phyloP scores from a whole-genome alignment of 116 monocot species.

The Trichopus zeylanicus region DNA sequence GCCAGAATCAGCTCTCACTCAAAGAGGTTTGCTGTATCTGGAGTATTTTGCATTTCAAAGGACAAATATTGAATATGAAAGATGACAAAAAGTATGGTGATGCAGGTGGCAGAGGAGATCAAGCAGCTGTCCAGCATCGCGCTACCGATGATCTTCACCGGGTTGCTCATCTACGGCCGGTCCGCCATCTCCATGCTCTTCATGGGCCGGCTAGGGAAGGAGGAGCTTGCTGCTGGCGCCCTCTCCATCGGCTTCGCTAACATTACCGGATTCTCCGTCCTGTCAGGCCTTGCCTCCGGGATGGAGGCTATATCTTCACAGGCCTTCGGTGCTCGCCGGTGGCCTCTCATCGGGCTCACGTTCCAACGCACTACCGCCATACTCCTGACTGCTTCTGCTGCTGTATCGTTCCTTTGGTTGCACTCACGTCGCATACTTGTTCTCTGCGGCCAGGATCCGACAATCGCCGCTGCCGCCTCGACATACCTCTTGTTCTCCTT shows the following conservation, averaged over 20 bases:
- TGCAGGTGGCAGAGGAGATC: neutral
- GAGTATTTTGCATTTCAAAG: too few species aligned
- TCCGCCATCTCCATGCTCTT: slow-evolving; percentile 1
- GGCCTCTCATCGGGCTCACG: slow-evolving; percentile 16
- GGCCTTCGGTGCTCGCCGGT: slow-evolving; percentile 29
- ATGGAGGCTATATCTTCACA: slow-evolving; percentile 48
- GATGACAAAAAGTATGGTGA: too few species aligned
- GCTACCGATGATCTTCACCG: neutral
- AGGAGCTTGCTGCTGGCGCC: slow-evolving; percentile 27
- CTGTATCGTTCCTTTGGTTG: slow-evolving; percentile 23
- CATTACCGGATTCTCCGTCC: slow-evolving; percentile 49
- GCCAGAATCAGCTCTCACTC: too few species aligned
- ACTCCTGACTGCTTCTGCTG: slow-evolving; percentile 20
- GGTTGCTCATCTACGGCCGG: slow-evolving; percentile 1
- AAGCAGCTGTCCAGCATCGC: neutral
- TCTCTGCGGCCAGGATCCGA: slow-evolving; percentile 27
- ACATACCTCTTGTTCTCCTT: slow-evolving; percentile 23
- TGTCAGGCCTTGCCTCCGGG: slow-evolving; percentile 35
- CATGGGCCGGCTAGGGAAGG: neutral
- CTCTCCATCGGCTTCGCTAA: slow-evolving; percentile 48
- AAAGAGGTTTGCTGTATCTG: too few species aligned
- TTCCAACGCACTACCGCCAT: slow-evolving; percentile 26
- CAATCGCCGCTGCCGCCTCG: slow-evolving; percentile 22
- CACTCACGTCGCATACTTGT: slow-evolving; percentile 19
- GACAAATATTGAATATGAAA: too few species aligned